Evolutionary conservation across 192 early-diverging fungal species (phyloP).

Genomic region (Coemansia sp.): DNA sequence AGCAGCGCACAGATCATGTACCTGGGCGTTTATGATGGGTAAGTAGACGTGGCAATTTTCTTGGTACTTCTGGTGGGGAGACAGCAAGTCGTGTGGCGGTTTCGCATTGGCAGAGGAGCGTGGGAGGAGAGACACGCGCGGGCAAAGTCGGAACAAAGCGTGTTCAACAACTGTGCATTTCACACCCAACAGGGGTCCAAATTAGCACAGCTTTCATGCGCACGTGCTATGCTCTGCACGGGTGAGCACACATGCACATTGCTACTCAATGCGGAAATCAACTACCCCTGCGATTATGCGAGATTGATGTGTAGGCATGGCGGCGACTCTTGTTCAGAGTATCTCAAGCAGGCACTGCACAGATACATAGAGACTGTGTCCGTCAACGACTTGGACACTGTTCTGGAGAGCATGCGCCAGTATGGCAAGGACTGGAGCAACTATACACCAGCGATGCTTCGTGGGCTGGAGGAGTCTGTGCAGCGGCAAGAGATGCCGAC

Average conservation of each 20-base stretch:
- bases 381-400: slow-evolving; percentile 18
- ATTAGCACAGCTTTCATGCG: slow-evolving; percentile 1
- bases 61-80: not conserved
- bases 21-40: slow-evolving; percentile 49
- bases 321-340: slow-evolving; percentile 48
- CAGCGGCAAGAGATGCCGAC: slow-evolving; percentile 27
- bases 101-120: too few species aligned
- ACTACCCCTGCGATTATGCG: not conserved
- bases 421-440: slow-evolving; percentile 44
- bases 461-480: slow-evolving; percentile 31
- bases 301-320: slow-evolving; percentile 36
- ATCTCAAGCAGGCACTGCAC: slow-evolving; percentile 40
- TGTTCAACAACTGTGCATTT: not conserved
- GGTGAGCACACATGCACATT: slow-evolving; percentile 4
- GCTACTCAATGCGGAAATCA: not conserved
- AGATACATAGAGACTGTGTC: slow-evolving; percentile 34
- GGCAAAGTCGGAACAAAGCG: not conserved
- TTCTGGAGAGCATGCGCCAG: slow-evolving; percentile 32
- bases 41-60: slow-evolving; percentile 9
- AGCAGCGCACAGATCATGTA: slow-evolving; percentile 53
- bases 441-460: slow-evolving; percentile 38
- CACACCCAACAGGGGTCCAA: not conserved
- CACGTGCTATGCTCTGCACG: not conserved
- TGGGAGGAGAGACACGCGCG: not conserved
- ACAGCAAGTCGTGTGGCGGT: not conserved